A percentile compares a stretch with the other conserved stretches of the same genome.
These are phyloP conservation scores for Penicillium parvum DNA, from an alignment of 495 filamentous ascomycete species.

Conservation along the genomic window DNA sequence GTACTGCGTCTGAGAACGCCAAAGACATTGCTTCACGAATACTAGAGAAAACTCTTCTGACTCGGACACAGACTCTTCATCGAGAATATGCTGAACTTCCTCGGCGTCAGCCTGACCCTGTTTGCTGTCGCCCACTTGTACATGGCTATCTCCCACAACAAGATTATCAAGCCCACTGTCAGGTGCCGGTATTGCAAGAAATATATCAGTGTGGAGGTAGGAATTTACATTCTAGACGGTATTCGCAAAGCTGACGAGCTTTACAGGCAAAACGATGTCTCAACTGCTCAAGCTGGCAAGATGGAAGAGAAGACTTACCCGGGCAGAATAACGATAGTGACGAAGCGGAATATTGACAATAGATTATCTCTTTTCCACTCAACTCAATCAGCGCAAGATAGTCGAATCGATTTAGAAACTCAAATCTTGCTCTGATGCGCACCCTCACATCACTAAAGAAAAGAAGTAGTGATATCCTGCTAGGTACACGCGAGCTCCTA, in stretches of 20 bases:
- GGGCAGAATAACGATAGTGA: constrained; percentile 1
- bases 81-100: constrained; percentile 61
- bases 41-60: constrained; percentile 4
- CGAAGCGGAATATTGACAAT: background rate
- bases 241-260: background rate
- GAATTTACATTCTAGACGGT: constrained; percentile 4
- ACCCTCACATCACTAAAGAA: background rate
- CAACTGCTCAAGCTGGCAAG: constrained; percentile 73
- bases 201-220: constrained; percentile 59
- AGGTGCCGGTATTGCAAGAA: constrained; percentile 72
- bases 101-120: constrained; percentile 60
- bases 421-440: constrained; percentile 8
- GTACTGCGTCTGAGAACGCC: constrained; percentile 2
- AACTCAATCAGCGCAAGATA: background rate
- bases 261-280: constrained; percentile 57
- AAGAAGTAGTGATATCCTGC: constrained; percentile 1
- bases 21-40: constrained; percentile 60
- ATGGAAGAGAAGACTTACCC: constrained; percentile 61
- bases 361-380: background rate
- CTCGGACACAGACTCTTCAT: constrained; percentile 51
- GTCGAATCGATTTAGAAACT: background rate
- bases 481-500: background rate
- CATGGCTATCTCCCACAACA: constrained; percentile 54
- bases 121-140: constrained; percentile 66
- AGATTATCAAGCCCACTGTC: constrained; percentile 65